Percentiles rank a stretch among this genome's conserved stretches.
phyloP scores from a whole-genome alignment of 495 filamentous ascomycete species.

The Trichoderma gamsii region DNA sequence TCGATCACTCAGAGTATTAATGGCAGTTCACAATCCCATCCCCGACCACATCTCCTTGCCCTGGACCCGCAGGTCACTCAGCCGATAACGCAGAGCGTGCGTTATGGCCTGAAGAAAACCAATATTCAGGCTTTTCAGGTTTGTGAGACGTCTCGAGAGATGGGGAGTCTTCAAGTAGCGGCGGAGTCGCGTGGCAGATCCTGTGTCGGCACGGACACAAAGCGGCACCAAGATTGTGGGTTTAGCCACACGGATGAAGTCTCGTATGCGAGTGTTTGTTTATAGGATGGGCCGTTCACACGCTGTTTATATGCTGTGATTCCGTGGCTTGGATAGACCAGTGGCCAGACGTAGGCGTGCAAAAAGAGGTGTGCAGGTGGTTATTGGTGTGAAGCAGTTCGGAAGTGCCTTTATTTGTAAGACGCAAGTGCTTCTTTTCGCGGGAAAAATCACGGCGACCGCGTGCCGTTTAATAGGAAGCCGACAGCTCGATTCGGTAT shows the following conservation, averaged over 20 bases:
- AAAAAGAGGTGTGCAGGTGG: neutral
- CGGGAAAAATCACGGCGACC: neutral
- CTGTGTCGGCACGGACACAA: conserved; percentile 7
- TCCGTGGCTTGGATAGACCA: neutral
- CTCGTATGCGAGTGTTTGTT: neutral
- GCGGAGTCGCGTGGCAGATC: neutral
- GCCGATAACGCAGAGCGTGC: conserved; percentile 2
- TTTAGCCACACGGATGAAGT: neutral
- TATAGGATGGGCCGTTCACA: neutral
- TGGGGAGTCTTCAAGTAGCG: neutral
- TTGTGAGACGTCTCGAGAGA: neutral
- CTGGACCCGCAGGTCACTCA: neutral
- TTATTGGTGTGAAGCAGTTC: neutral
- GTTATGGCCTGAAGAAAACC: neutral
- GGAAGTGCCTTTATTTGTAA: neutral
- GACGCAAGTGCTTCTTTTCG: neutral
- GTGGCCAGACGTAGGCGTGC: neutral
- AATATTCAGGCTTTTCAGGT: neutral
- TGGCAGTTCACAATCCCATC: neutral
- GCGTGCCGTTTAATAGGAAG: neutral
- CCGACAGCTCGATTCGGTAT: neutral
- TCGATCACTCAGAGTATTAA: neutral
- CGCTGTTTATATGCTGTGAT: neutral
- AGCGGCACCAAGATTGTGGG: conserved; percentile 5
- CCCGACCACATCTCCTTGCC: conserved; percentile 9